These are phyloP conservation scores for Cadophora gregata DNA, from an alignment of 2,329 filamentous ascomycete species.

Conservation along the genomic window DNA sequence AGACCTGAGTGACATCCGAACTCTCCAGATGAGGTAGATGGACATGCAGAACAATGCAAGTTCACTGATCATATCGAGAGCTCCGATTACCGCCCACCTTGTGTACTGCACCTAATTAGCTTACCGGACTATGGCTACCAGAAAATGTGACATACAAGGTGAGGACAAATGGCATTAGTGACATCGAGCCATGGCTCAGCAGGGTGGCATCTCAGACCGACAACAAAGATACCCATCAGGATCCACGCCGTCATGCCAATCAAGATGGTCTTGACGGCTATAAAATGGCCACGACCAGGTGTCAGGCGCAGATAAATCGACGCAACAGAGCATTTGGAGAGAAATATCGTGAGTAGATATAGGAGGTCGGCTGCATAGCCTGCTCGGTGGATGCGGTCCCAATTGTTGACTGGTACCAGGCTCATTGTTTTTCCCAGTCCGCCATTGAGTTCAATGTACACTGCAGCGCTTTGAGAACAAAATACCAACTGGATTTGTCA, in stretches of 20 bases:
- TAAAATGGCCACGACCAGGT: not conserved
- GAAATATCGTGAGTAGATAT: not conserved
- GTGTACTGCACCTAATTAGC: not conserved
- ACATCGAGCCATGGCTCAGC: not conserved
- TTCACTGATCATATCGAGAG: not conserved
- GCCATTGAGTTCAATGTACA: not conserved
- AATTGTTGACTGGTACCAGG: not conserved
- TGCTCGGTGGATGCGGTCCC: not conserved
- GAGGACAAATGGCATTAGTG: not conserved
- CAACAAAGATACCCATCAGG: not conserved
- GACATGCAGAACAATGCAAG: not conserved
- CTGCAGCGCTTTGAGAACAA: not conserved
- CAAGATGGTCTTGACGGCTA: not conserved
- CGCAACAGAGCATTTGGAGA: not conserved
- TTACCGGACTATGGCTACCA: not conserved
- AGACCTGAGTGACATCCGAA: not conserved
- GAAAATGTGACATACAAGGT: not conserved
- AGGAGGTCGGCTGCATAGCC: not conserved
- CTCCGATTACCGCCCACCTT: not conserved
- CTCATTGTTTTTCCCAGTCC: not conserved
- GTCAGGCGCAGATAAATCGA: not conserved
- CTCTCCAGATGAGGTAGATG: not conserved
- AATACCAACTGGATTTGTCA: not conserved
- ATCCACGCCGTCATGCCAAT: not conserved
- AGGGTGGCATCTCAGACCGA: not conserved